Percentiles rank a stretch among this genome's conserved stretches.
Evolutionary conservation across 108 stramenopile genomes (phyloP).

Genomic region (Stephanodiscus triporus): DNA sequence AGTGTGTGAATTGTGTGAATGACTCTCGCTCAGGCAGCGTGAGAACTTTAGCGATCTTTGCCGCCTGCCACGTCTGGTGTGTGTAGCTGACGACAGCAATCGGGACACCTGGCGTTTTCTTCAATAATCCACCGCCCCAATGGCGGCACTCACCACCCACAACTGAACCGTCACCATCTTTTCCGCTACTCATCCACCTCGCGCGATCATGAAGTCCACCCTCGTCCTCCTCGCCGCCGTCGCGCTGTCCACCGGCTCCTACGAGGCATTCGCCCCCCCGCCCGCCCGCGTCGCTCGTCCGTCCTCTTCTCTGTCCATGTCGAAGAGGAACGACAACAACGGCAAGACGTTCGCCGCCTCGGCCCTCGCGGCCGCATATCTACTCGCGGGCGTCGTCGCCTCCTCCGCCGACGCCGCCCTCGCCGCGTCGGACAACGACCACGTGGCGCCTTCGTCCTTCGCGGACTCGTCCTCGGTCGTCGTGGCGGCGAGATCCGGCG

Average conservation of each 20-base stretch:
- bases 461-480: constrained; percentile 34
- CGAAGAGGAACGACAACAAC: background rate
- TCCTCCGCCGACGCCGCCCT: constrained; percentile 34
- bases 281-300: constrained; percentile 1
- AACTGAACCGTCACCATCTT: no score
- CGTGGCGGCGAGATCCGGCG: constrained; percentile 38
- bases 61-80: no score
- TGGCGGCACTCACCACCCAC: background rate
- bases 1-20: no score
- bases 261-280: background rate
- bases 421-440: constrained; percentile 8
- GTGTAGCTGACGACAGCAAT: no score
- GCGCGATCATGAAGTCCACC: constrained; percentile 32
- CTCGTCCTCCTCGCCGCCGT: constrained; percentile 12
- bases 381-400: constrained; percentile 31
- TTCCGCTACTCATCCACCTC: no score
- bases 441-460: background rate
- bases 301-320: constrained; percentile 8
- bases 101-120: no score
- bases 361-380: constrained; percentile 41
- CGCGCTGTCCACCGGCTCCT: constrained; percentile 9
- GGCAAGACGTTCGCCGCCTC: constrained; percentile 49
- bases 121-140: background rate
- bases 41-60: no score
- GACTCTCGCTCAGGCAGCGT: no score